These are phyloP conservation scores for Oropetium thomaeum DNA, from an alignment of 176 grass and related monocot genomes.

Conservation along the genomic window DNA sequence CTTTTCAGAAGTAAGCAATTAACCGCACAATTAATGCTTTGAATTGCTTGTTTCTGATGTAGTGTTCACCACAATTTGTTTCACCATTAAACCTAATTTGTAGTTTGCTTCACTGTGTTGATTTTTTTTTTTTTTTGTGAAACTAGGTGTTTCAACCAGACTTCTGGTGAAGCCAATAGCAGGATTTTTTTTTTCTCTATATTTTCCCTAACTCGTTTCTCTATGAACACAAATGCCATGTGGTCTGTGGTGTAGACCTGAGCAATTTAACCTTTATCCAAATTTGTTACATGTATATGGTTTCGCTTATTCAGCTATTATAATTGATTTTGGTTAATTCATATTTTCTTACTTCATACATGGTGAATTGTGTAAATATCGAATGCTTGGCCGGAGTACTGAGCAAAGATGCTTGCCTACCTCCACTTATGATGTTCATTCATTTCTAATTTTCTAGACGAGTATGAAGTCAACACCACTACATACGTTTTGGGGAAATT, in stretches of 20 bases:
- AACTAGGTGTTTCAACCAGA: no score
- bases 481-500: no score
- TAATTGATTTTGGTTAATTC: neutral
- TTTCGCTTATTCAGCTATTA: neutral
- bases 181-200: no score
- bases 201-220: no score
- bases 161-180: no score
- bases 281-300: neutral
- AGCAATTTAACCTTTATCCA: neutral
- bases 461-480: neutral
- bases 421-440: neutral
- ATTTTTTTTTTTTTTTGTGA: no score
- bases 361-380: no score
- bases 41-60: neutral
- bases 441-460: neutral
- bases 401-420: neutral
- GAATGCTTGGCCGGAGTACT: no score
- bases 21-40: neutral
- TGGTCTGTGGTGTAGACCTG: neutral
- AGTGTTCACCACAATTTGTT: neutral
- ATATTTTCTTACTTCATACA: neutral
- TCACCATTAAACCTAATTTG: neutral
- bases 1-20: conserved; percentile 90
- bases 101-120: conserved; percentile 12
- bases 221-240: neutral